phyloP scores from a whole-genome alignment of 2,329 filamentous ascomycete species.

The Sphaerulina musiva region DNA sequence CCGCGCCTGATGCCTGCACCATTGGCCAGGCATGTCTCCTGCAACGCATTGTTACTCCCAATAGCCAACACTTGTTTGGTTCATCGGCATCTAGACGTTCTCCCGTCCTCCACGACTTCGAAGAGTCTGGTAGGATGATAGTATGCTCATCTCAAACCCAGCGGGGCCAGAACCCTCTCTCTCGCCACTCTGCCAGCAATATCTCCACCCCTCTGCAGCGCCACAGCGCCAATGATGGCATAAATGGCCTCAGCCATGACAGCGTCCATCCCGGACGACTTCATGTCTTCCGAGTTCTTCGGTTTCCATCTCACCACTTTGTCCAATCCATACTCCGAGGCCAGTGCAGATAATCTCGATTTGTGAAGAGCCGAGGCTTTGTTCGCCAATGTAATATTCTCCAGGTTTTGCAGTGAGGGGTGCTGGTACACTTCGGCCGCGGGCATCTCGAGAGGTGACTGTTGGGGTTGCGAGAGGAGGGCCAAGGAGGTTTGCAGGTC shows the following conservation, averaged over 20 bases:
- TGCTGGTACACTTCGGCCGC: conserved; percentile 51
- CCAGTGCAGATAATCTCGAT: conserved; percentile 61
- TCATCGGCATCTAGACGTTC: too few relatives aligned
- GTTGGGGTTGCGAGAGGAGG: conserved; percentile 45
- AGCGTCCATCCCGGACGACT: conserved; percentile 64
- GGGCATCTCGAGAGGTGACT: conserved; percentile 9
- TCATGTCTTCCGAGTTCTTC: conserved; percentile 62
- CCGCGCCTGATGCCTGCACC: too few relatives aligned
- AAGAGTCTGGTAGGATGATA: too few relatives aligned
- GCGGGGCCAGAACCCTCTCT: conserved; percentile 62
- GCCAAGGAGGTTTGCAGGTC: conserved; percentile 60
- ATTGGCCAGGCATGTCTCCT: too few relatives aligned
- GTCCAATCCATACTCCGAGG: conserved; percentile 61
- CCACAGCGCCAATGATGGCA: conserved; percentile 79
- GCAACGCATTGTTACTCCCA: too few relatives aligned
- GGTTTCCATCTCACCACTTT: conserved; percentile 85
- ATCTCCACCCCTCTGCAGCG: conserved; percentile 78
- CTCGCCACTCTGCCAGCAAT: conserved; percentile 67
- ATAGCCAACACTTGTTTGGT: too few relatives aligned
- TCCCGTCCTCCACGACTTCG: too few relatives aligned
- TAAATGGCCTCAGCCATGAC: conserved; percentile 73
- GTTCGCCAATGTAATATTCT: conserved; percentile 59
- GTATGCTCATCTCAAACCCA: conserved; percentile 50
- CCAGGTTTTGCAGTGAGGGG: conserved; percentile 63
- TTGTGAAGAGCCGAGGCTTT: conserved; percentile 59